These are phyloP conservation scores for Tilletia walkeri DNA, from an alignment of 1,284 basidiomycete species.

Conservation along the genomic window DNA sequence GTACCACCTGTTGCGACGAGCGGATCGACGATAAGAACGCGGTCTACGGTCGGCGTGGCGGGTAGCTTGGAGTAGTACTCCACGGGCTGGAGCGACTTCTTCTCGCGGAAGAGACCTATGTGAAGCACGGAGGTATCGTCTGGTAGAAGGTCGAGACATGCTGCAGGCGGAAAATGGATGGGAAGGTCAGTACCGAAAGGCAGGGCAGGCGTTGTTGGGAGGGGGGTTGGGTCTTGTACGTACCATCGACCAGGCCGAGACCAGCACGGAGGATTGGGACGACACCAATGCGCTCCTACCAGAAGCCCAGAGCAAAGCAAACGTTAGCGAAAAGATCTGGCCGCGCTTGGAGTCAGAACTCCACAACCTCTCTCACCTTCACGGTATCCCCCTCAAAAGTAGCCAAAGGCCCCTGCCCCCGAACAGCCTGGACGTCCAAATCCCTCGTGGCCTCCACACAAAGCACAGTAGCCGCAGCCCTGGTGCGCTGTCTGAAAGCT, in stretches of 20 bases:
- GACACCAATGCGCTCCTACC: conserved; percentile 69
- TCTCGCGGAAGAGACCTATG: conserved; percentile 85
- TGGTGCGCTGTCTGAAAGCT: conserved; percentile 39
- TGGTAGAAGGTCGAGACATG: conserved; percentile 76
- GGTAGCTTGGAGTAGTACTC: conserved; percentile 79
- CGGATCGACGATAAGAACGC: conserved; percentile 79
- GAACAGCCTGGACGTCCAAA: conserved; percentile 31
- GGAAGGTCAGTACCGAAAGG: not conserved
- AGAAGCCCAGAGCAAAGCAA: no score
- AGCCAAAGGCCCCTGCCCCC: conserved; percentile 41
- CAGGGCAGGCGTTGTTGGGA: no score
- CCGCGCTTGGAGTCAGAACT: no score
- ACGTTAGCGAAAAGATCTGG: not conserved
- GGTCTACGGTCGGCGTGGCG: conserved; percentile 70
- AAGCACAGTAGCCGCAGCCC: conserved; percentile 37
- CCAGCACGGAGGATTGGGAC: conserved; percentile 90
- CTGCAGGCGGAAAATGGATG: conserved; percentile 29
- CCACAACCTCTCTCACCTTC: conserved; percentile 17
- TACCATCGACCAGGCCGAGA: conserved; percentile 79
- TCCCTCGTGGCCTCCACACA: conserved; percentile 39
- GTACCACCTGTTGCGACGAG: conserved; percentile 94
- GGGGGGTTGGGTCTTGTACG: not conserved
- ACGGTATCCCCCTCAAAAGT: conserved; percentile 41
- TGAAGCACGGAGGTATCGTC: conserved; percentile 79
- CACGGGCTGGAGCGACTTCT: conserved; percentile 82